Base-by-base conservation (phyloP, 495 filamentous ascomycete species). In the Penicillium paxilli region DNA sequence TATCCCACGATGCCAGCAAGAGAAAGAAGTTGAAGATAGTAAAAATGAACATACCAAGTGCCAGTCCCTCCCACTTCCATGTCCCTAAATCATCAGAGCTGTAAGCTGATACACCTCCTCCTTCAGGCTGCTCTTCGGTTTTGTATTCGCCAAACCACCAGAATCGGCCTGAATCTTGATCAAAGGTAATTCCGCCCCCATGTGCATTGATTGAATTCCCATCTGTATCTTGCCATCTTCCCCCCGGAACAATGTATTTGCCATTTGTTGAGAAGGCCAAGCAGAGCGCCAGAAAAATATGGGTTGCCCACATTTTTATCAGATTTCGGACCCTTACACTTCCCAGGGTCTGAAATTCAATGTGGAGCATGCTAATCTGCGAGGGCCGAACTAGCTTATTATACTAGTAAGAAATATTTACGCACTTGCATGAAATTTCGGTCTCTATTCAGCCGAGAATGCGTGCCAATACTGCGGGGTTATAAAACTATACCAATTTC, bases 91-190 rank as follows among this genome's bases (percentile, higher is more conserved):
- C 60, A 6, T 63, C 63, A 1, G 63, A 66, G 30, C 63, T 66
- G 32, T 66, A 66, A 1, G 60, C 60, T 1, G 63, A 63, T 2
- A 66, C 57, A 16, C 63, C 63, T 3, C 63, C 63, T 5, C 63
- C 60, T 23, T 66, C 63, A n/a, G 56, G 51, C 25, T 59, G 55
- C 2, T 54, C 63, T 25, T 66, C 52, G 33, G 53, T 66, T 46
- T 66, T 66, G 33, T 66, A 53, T 38, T 66, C 63, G 41, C 63
- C 63, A 25, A 63, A 66, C 54, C 58, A 63, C 60, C 63, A 66
- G 41, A 66, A 66, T n/a, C 52, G 51, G n/a, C 52, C 58, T 0
- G 60, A 54, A 2, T 57, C 51, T 17, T 54, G 40, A 33, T 66
- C 63, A 21, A 66, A 66, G 5, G 56, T 57, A 14, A 66, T 49